Conservation (phyloP, 2,329 filamentous ascomycete genomes). For the Seiridium unicorne region DNA sequence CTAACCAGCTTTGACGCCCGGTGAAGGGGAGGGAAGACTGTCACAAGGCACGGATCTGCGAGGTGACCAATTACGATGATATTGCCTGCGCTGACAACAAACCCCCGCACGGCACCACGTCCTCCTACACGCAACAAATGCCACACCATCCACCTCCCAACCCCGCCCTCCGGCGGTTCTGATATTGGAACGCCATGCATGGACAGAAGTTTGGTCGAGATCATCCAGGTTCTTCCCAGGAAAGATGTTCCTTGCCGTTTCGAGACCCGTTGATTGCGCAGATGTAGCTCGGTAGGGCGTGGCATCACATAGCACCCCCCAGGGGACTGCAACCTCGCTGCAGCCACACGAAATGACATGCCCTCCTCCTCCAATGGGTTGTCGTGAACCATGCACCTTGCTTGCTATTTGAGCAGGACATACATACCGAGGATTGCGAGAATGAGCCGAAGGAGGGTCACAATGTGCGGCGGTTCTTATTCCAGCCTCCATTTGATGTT, state of each 20-base stretch:
- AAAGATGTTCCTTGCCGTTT: background rate
- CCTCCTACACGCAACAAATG: background rate
- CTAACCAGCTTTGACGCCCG: background rate
- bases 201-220: background rate
- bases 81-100: background rate
- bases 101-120: background rate
- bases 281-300: no score
- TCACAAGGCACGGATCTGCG: background rate
- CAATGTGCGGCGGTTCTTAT: background rate
- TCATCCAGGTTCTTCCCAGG: background rate
- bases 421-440: slow-evolving; percentile 9
- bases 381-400: background rate
- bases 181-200: background rate
- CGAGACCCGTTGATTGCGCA: background rate
- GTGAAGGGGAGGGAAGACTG: background rate
- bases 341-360: background rate
- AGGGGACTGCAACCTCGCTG: background rate
- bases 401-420: background rate
- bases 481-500: background rate
- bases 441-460: slow-evolving; percentile 9
- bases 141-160: background rate
- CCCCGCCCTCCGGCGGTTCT: background rate
- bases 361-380: background rate
- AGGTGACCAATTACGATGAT: background rate
- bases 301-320: no score